A percentile compares a stretch with the other conserved stretches of the same genome.
phyloP scores from a whole-genome alignment of 2,329 filamentous ascomycete species.

The Penicillium sp. region DNA sequence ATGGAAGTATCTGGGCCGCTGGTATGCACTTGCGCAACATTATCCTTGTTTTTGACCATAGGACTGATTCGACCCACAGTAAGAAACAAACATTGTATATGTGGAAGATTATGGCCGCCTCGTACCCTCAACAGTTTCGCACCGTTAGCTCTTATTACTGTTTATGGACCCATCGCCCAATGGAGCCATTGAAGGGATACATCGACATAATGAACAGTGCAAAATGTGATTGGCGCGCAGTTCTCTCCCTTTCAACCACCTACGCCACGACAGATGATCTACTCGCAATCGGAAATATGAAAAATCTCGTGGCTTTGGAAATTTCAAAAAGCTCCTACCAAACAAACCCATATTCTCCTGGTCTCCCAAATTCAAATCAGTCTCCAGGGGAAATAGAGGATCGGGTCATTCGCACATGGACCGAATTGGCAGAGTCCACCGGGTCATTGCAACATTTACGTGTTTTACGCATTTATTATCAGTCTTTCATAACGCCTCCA shows the following conservation, averaged over 20 bases:
- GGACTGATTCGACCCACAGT: conserved; percentile 23
- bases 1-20: conserved; percentile 42
- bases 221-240: conserved; percentile 37
- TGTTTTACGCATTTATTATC: conserved; percentile 40
- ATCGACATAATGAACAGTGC: conserved; percentile 38
- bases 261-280: conserved; percentile 40
- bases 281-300: conserved; percentile 42
- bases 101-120: conserved; percentile 48
- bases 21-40: conserved; percentile 31
- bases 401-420: conserved; percentile 47
- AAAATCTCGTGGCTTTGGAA: conserved; percentile 47
- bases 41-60: not conserved
- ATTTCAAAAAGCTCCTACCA: conserved; percentile 28
- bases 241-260: conserved; percentile 39
- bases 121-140: conserved; percentile 42
- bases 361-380: not conserved
- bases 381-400: conserved; percentile 34
- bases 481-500: conserved; percentile 35
- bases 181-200: conserved; percentile 40
- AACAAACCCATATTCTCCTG: not conserved
- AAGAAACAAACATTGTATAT: conserved; percentile 44
- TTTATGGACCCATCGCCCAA: conserved; percentile 35
- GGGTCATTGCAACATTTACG: conserved; percentile 44
- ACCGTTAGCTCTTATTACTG: conserved; percentile 32
- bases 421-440: conserved; percentile 38